Conservation (phyloP, 495 filamentous ascomycete species). For the Penicillium tannophilum region DNA sequence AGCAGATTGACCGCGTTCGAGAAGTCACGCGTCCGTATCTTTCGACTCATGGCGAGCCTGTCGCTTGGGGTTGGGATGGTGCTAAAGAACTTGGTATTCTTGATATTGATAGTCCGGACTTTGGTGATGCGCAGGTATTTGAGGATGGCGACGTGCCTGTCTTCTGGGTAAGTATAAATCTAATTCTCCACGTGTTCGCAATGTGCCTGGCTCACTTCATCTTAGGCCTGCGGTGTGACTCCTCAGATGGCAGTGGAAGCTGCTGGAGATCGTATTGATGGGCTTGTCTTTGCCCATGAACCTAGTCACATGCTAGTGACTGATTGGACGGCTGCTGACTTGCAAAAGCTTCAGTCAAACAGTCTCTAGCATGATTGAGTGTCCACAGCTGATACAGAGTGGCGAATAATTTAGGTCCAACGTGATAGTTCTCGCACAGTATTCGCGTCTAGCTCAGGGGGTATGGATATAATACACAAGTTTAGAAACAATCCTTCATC, state of each 20-base stretch:
- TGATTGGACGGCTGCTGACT: constrained; percentile 37
- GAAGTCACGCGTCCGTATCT: constrained; percentile 48
- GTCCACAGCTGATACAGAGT: not conserved
- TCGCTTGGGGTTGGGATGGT: constrained; percentile 62
- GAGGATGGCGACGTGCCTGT: constrained; percentile 51
- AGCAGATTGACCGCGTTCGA: constrained; percentile 50
- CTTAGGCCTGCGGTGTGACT: constrained; percentile 58
- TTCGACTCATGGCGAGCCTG: constrained; percentile 58
- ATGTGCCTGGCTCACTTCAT: not conserved
- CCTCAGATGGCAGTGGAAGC: constrained; percentile 58
- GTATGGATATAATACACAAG: not conserved
- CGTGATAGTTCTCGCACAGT: no score
- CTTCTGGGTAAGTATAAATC: constrained; percentile 44
- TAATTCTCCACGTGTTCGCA: not conserved
- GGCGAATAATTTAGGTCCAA: not conserved
- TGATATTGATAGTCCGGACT: constrained; percentile 48
- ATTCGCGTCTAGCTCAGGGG: not conserved
- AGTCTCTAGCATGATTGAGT: constrained; percentile 3
- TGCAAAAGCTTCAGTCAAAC: constrained; percentile 17
- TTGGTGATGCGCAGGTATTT: constrained; percentile 41
- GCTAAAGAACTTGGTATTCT: constrained; percentile 45
- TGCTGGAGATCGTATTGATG: constrained; percentile 43
- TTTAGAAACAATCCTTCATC: constrained; percentile 42
- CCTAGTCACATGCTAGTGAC: constrained; percentile 60
- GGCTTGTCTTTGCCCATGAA: constrained; percentile 54